A percentile compares a stretch with the other conserved stretches of the same genome.
Evolutionary conservation across 306 rosid genomes (phyloP).

Genomic region (Lagenaria siceraria): DNA sequence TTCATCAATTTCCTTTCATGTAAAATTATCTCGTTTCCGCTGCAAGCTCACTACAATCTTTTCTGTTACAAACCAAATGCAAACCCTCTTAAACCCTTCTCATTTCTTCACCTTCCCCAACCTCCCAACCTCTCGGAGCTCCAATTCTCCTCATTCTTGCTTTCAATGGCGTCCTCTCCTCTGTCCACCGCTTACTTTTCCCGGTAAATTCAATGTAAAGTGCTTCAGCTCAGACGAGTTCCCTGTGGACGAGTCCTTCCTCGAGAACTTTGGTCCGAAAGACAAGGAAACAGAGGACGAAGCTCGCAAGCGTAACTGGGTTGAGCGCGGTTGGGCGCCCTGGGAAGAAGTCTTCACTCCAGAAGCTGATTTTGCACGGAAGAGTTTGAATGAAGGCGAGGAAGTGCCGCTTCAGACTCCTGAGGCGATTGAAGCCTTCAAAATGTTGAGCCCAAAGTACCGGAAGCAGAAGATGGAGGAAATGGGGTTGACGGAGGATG

Average conservation of each 20-base stretch:
- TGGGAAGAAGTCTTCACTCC: constrained; percentile 93
- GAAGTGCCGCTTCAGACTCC: constrained; percentile 76
- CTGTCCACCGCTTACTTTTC: not conserved
- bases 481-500: constrained; percentile 82
- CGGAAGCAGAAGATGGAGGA: constrained; percentile 63
- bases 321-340: constrained; percentile 95
- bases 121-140: constrained; percentile 36
- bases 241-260: constrained; percentile 80
- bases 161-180: constrained; percentile 28
- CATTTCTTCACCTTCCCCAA: constrained; percentile 58
- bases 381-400: constrained; percentile 82
- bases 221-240: constrained; percentile 77
- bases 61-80: constrained; percentile 27
- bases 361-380: constrained; percentile 76
- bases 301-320: constrained; percentile 77
- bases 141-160: constrained; percentile 1
- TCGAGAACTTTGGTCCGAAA: constrained; percentile 37
- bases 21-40: not conserved
- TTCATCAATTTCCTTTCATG: not conserved
- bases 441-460: constrained; percentile 61
- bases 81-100: constrained; percentile 43
- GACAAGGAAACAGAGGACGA: constrained; percentile 80
- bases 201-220: not conserved
- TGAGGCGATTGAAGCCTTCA: constrained; percentile 89
- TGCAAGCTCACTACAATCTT: not conserved